phyloP scores from a whole-genome alignment of 2,329 filamentous ascomycete genomes.

The Penicillium sumatraense region DNA sequence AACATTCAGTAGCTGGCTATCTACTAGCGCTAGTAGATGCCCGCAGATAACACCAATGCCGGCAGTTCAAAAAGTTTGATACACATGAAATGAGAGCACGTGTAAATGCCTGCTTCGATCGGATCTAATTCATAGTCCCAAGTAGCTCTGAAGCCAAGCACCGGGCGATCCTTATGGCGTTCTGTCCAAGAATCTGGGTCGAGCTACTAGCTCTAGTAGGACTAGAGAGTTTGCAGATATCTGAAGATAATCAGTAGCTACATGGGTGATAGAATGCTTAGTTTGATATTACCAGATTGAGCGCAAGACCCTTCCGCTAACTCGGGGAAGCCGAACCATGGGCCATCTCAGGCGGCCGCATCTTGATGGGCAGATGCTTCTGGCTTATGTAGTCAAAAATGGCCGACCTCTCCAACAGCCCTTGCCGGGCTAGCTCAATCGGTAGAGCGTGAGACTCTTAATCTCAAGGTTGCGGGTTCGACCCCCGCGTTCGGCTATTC shows the following conservation, averaged over 20 bases:
- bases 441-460: constrained; percentile 58
- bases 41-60: neutral
- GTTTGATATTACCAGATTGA: no score
- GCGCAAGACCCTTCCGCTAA: no score
- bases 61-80: neutral
- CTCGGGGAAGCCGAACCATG: no score
- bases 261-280: no score
- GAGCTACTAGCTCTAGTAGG: no score
- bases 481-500: constrained; percentile 47
- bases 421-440: constrained; percentile 56
- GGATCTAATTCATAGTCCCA: neutral
- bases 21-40: neutral
- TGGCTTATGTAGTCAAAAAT: constrained; percentile 5
- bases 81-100: neutral
- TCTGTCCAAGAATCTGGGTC: neutral
- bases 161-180: neutral
- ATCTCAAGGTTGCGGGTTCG: constrained; percentile 49
- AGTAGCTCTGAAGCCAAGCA: neutral
- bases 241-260: no score
- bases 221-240: no score
- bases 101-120: neutral
- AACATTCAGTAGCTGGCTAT: neutral
- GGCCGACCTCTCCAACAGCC: constrained; percentile 8
- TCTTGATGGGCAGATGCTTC: no score
- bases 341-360: no score